Percentiles rank a stretch among this genome's conserved stretches.
These are phyloP conservation scores for Talaromyces verruculosus DNA, from an alignment of 2,329 filamentous ascomycete genomes.

Conservation along the genomic window DNA sequence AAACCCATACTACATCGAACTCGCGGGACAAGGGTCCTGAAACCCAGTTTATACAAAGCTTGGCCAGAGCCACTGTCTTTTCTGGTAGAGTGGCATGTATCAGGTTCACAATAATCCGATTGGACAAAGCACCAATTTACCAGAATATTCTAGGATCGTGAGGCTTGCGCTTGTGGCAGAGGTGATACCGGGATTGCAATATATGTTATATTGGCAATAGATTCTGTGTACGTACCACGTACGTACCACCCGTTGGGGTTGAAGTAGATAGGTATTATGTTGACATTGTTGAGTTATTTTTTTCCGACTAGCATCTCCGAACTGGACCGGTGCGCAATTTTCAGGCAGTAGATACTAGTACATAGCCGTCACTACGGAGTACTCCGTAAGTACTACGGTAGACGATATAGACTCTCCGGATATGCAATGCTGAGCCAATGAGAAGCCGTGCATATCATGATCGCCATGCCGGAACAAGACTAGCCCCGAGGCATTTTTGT, in stretches of 20 bases:
- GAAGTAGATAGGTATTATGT: background rate
- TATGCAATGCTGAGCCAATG: background rate
- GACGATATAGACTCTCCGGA: background rate
- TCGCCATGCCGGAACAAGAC: background rate
- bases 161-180: slow-evolving; percentile 1
- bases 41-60: background rate
- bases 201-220: background rate
- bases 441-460: background rate
- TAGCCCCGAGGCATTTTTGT: background rate
- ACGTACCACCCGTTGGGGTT: background rate
- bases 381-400: background rate
- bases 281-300: background rate
- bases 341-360: background rate
- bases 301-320: background rate
- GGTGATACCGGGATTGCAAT: background rate
- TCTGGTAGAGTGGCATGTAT: background rate
- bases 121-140: background rate
- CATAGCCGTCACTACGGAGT: background rate
- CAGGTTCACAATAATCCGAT: background rate
- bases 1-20: background rate
- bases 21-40: background rate
- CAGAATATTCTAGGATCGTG: background rate
- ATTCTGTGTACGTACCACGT: background rate
- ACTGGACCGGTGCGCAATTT: background rate
- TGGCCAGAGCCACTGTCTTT: background rate